Base-by-base conservation (phyloP, 2,329 filamentous ascomycete species). In the Fusarium drepaniforme region DNA sequence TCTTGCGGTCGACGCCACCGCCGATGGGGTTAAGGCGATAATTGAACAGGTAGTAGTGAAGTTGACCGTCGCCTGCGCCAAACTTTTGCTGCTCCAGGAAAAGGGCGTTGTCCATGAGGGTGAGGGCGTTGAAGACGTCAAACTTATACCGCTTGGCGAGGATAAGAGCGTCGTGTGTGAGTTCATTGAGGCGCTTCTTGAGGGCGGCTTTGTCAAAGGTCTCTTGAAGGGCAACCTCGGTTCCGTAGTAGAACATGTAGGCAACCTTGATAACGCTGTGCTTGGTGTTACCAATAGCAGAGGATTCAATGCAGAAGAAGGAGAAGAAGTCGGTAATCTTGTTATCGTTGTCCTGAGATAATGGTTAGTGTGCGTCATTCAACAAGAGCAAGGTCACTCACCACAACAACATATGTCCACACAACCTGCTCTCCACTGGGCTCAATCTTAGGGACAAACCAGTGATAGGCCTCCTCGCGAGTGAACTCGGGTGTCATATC, bases 41-140 rank as follows among this genome's bases (percentile, higher is more conserved):
- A 85, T 99, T 99, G 89, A 97, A 99, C 37, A 99, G 88, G 84
- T 99, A 99, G 85, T 96, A 99, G 84, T 99, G 95, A 78, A 99
- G 88, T 83, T 97, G 95, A 57, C 97, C 97, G 82, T 99, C 97
- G 37, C 97, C 97, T 7, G 93, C 92, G 53, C 96, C 97, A 80
- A 98, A 99, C 84, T 97, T 97, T 81, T 98, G 94, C 77, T 98
- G 90, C 81, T 96, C 93, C 8, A 99, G 88, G 89, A 99, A 98
- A 23, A 98, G 89, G 1, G 92, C 93, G 83, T 99, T 99, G 84
- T 99, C 96, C 84, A 98, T 93, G 44, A 98, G 88, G 0, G 96
- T 97, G 66, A 99, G 89, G 0, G 95, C 96, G 81, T 99, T 99
- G 88, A 98, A 97, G 68, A 99, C 97, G 82, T 99, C 97, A 80